phyloP scores from a whole-genome alignment of 139 green algal genomes.

The Picochlorum costavermella region DNA sequence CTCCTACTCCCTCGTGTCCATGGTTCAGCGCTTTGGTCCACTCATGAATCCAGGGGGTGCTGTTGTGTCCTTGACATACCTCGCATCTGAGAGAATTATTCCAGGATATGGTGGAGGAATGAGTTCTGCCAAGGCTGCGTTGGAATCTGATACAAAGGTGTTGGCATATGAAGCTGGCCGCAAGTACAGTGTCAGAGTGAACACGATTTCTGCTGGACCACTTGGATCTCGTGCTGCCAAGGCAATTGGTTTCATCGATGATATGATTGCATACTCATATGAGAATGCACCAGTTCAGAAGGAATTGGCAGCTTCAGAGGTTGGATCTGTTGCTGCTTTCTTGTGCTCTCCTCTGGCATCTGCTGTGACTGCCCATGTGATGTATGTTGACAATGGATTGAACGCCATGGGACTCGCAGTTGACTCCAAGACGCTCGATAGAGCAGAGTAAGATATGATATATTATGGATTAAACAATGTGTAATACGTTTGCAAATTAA shows the following conservation, averaged over 20 bases:
- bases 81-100: conserved; percentile 84
- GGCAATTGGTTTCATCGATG: conserved; percentile 99
- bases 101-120: conserved; percentile 98
- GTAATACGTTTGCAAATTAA: conserved; percentile 1
- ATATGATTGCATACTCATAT: conserved; percentile 95
- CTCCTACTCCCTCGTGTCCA: conserved; percentile 90
- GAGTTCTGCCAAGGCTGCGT: conserved; percentile 88
- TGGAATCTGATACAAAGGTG: conserved; percentile 94
- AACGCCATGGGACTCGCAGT: conserved; percentile 87
- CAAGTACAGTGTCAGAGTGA: conserved; percentile 78
- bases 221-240: conserved; percentile 89
- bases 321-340: conserved; percentile 82
- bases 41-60: conserved; percentile 68
- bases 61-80: conserved; percentile 92
- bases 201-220: conserved; percentile 85
- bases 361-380: conserved; percentile 58
- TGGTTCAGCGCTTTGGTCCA: conserved; percentile 66
- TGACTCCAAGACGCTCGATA: conserved; percentile 61
- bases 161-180: conserved; percentile 94
- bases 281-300: conserved; percentile 93
- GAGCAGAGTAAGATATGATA: conserved; percentile 22
- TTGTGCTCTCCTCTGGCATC: conserved; percentile 85
- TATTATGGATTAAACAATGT: conserved; percentile 8
- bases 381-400: conserved; percentile 71
- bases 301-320: conserved; percentile 74